These are phyloP conservation scores for Teratosphaeria gauchensis DNA, from an alignment of 2,329 filamentous ascomycete genomes.

Conservation along the genomic window DNA sequence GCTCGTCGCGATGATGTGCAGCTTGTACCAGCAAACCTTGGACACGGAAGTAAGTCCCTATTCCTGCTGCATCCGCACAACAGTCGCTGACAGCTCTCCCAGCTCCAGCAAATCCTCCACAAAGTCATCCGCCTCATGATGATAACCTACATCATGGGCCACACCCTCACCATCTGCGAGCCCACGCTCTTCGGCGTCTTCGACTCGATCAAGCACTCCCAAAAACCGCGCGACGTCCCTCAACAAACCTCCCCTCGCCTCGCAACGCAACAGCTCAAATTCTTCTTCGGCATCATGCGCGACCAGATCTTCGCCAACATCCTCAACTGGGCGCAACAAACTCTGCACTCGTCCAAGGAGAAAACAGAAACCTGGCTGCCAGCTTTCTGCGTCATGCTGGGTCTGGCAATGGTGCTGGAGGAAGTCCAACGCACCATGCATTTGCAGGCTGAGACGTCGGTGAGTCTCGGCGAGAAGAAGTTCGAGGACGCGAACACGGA, in stretches of 20 bases:
- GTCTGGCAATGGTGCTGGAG: conserved; percentile 40
- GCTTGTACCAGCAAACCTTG: conserved; percentile 17
- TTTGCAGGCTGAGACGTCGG: conserved; percentile 31
- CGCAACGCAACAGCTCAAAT: conserved; percentile 41
- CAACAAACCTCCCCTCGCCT: conserved; percentile 31
- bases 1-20: conserved; percentile 32
- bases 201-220: conserved; percentile 28
- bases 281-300: conserved; percentile 38
- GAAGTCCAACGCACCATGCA: conserved; percentile 39
- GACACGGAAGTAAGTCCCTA: conserved; percentile 29
- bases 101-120: conserved; percentile 31
- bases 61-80: background rate
- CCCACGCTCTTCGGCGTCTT: conserved; percentile 29
- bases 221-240: conserved; percentile 2
- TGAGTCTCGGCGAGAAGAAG: conserved; percentile 19
- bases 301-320: conserved; percentile 32
- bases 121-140: conserved; percentile 38
- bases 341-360: conserved; percentile 30
- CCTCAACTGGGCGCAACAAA: conserved; percentile 38
- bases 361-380: conserved; percentile 38
- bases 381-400: conserved; percentile 37
- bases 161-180: conserved; percentile 36
- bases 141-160: conserved; percentile 41
- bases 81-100: background rate
- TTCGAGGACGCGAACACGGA: conserved; percentile 17